Evolutionary conservation across 495 filamentous ascomycete species (phyloP), one percentile per base, ranked within the genome.

Genomic region (Emericellopsis terricola): DNA sequence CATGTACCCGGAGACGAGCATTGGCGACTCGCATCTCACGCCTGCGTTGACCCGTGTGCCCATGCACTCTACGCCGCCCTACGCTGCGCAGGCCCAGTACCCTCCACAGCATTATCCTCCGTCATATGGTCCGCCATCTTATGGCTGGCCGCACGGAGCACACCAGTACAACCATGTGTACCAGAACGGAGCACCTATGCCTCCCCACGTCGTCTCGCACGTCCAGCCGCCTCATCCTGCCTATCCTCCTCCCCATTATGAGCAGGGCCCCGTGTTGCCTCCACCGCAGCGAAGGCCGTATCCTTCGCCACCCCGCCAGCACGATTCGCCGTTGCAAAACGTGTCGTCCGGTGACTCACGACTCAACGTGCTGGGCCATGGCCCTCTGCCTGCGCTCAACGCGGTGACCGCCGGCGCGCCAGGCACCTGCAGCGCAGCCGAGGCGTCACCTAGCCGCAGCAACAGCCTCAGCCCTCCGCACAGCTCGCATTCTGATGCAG

Each of bases 1-100:
- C 43, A 78, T 97, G 63, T 97, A 97, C 48, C 91, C 91, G 2
- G 89, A 97, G 53, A 87, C 91, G 4, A 94, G 85, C n/a, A 68
- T 94, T 21, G 79, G 83, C 43, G 89, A 94, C 38, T 68, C 76
- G 35, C 69, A 31, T 65, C 75, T 46, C 21, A 47, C 42, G 2
- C 56, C 66, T 7, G 53, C 57, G 10, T 35, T 60, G 16, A 61
- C 60, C 4, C 51, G 60, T 39, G 37, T 55, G n/a, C 65, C 64
- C 17, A 62, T 68, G 58, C 58, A 53, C 31, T 53, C 46, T 29
- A 43, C 46, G 33, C 46, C 52, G 28, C 62, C 57, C 37, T 38
- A 49, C 42, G 41, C 21, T 59, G 36, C 50, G 1, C 47, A 41
- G 59, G 73, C 51, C 45, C 56, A 31, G 53, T 26, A 26, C 11